Conservation (phyloP, 441 rosid species). For the Croton laevigatus region DNA sequence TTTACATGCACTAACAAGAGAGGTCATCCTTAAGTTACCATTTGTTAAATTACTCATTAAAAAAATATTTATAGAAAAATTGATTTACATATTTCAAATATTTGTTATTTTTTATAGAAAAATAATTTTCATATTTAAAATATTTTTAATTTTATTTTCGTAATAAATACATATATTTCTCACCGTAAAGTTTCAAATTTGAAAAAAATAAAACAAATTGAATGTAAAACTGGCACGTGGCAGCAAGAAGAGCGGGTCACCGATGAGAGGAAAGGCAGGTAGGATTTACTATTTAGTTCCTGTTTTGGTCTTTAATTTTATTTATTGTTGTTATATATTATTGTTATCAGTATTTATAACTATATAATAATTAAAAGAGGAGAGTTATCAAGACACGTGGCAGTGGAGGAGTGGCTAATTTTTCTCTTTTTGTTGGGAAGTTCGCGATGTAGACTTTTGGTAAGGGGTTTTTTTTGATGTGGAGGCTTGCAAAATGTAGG, state of each 20-base stretch:
- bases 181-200: not conserved
- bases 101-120: too few relatives aligned
- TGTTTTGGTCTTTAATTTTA: not conserved
- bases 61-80: too few relatives aligned
- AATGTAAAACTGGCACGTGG: constrained; percentile 12
- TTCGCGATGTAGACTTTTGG: constrained; percentile 6
- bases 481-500: not conserved
- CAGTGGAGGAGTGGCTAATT: constrained; percentile 1
- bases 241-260: not conserved
- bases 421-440: not conserved
- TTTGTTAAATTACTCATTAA: too few relatives aligned
- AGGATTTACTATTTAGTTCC: not conserved
- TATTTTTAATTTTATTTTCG: too few relatives aligned
- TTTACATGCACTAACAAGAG: too few relatives aligned
- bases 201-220: not conserved
- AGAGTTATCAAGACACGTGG: constrained; percentile 24
- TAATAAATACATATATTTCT: too few relatives aligned
- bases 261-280: not conserved
- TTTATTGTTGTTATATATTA: not conserved
- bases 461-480: not conserved
- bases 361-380: not conserved
- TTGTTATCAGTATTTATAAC: not conserved
- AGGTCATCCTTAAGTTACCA: too few relatives aligned
- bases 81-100: too few relatives aligned
- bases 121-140: too few relatives aligned